Evolutionary conservation across 768 basidiomycete genomes (phyloP).

Genomic region (Serendipita sp.): DNA sequence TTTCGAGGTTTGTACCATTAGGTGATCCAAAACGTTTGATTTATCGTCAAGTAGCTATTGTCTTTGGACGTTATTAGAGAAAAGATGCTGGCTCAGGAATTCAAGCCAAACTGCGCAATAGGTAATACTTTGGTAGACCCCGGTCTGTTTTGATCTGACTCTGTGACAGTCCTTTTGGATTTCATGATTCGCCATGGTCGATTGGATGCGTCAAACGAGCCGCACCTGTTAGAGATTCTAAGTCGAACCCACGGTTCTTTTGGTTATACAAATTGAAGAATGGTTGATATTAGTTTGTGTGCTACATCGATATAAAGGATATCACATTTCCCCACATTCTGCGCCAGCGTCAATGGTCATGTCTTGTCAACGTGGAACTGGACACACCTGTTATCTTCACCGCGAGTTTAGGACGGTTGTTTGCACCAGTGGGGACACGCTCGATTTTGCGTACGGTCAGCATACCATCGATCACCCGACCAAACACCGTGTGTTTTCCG

Average conservation of each 20-base stretch:
- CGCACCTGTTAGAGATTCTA: slow-evolving; percentile 59
- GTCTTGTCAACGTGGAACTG: slow-evolving; percentile 23
- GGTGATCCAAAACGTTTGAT: not conserved
- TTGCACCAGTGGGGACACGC: slow-evolving; percentile 80
- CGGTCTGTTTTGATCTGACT: not conserved
- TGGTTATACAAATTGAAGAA: slow-evolving; percentile 14
- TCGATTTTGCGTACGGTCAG: slow-evolving; percentile 50
- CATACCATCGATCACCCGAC: slow-evolving; percentile 30
- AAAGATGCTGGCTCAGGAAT: slow-evolving; percentile 51
- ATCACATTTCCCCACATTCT: slow-evolving; percentile 48
- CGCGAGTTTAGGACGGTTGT: slow-evolving; percentile 74
- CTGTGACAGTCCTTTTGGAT: slow-evolving; percentile 57
- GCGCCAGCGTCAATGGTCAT: slow-evolving; percentile 17
- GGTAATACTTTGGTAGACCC: slow-evolving; percentile 26
- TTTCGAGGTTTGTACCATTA: slow-evolving; percentile 48
- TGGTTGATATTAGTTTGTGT: too few relatives aligned
- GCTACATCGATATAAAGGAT: too few relatives aligned
- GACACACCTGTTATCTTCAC: slow-evolving; percentile 73
- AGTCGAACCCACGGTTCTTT: slow-evolving; percentile 61
- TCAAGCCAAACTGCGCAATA: slow-evolving; percentile 87
- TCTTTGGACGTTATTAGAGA: slow-evolving; percentile 42
- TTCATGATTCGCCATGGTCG: slow-evolving; percentile 76
- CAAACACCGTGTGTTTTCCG: slow-evolving; percentile 87
- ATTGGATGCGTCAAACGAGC: slow-evolving; percentile 78
- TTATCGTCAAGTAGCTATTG: slow-evolving; percentile 35